Base-by-base conservation (phyloP, 768 basidiomycete species). In the Hypsizygus marmoreus region DNA sequence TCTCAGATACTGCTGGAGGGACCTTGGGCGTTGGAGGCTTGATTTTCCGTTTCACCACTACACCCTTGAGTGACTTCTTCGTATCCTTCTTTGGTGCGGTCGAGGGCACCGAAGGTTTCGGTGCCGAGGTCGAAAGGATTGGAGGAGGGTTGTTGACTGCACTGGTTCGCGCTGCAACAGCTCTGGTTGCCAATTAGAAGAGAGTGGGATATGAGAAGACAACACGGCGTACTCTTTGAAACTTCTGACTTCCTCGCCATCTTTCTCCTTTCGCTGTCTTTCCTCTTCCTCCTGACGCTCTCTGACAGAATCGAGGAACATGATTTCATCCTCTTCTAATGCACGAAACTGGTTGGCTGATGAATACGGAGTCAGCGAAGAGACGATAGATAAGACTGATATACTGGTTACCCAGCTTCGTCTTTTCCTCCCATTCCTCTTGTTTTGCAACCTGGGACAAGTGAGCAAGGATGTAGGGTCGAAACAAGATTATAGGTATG, bases 371-470 rank as follows among this genome's bases (percentile, higher is more conserved):
- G 49, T 53, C 34, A 55, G 51, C 30, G 31, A 28, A 37, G 37
- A 33, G n/a, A 23, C 32, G 35, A 25, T 23, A 17, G 34, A 23
- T 25, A 30, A 35, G 29, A 19, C 35, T 17, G 68, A 67, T 28
- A 16, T 22, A 14, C 36, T 22, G 26, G 47, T 43, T 44, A 71
- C 75, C 75, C 67, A 93, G 79, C 63, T 91, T 91, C 49, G 82
- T 89, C 62, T 88, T 88, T 64, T 91, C 88, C 61, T 93, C 91
- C 88, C 89, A 93, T 80, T 93, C 88, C 64, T 93, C 91, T 68
- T 93, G 89, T 65, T 92, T 91, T 53, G 88, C 89, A 58, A 84
- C 81, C 88, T 91, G 53, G 42, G 43, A 33, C 19, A 23, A 52
- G 47, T 43, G 43, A 53, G 50, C 62, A 39, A 30, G 13, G 35